Percentiles rank a stretch among this genome's conserved stretches.
Conservation (phyloP, 768 basidiomycete species). For the Pulveroboletus sp. region DNA sequence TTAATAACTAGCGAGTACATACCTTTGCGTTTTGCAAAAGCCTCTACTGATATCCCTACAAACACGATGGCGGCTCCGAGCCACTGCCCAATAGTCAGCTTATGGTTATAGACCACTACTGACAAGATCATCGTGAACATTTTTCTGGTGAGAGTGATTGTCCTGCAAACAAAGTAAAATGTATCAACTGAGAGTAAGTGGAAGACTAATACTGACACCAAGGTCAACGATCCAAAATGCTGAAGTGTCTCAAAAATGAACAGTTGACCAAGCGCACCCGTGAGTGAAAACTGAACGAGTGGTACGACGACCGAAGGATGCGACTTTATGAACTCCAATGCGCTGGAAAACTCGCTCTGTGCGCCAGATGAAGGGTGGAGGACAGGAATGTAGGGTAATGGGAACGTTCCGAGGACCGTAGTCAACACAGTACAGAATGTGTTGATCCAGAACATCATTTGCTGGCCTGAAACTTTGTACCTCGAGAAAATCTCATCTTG, state of each 20-base stretch:
- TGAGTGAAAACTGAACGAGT: constrained; percentile 78
- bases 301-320: constrained; percentile 76
- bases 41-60: constrained; percentile 92
- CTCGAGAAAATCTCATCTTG: constrained; percentile 93
- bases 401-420: constrained; percentile 62
- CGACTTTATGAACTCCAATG: constrained; percentile 64
- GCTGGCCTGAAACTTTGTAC: constrained; percentile 77
- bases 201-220: constrained; percentile 57
- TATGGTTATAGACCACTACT: constrained; percentile 88
- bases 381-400: constrained; percentile 77
- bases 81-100: constrained; percentile 84
- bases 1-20: constrained; percentile 9
- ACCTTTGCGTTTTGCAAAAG: constrained; percentile 87
- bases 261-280: constrained; percentile 91
- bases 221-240: constrained; percentile 84
- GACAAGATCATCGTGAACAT: constrained; percentile 97
- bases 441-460: constrained; percentile 99
- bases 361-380: constrained; percentile 63
- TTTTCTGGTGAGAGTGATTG: constrained; percentile 93
- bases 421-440: constrained; percentile 76
- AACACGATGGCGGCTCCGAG: constrained; percentile 88
- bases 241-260: constrained; percentile 97
- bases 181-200: neutral
- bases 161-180: constrained; percentile 42
- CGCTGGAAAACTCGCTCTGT: constrained; percentile 58